Percentiles rank a stretch among this genome's conserved stretches.
These are phyloP conservation scores for Verticillium dahliae DNA, from an alignment of 2,329 filamentous ascomycete species.

Conservation along the genomic window DNA sequence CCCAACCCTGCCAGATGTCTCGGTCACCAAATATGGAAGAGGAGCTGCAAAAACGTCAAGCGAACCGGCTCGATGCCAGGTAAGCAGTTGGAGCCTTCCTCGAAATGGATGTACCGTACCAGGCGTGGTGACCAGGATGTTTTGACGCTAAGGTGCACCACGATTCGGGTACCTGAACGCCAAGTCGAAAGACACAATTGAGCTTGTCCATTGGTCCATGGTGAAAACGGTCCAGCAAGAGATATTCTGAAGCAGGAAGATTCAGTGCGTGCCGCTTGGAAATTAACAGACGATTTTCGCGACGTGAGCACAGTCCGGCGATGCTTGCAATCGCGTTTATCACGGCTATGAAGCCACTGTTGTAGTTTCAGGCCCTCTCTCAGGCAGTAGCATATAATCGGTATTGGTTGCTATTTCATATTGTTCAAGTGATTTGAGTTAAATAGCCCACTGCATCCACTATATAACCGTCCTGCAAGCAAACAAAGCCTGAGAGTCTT, in stretches of 20 bases:
- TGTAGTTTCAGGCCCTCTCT: too few species aligned
- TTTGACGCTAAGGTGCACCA: not conserved
- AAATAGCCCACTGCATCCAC: too few species aligned
- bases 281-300: not conserved
- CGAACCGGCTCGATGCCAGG: not conserved
- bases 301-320: not conserved
- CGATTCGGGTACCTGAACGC: not conserved
- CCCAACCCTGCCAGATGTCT: not conserved
- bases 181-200: not conserved
- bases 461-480: too few species aligned
- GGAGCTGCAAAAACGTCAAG: not conserved
- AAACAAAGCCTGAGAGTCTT: too few species aligned
- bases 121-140: not conserved
- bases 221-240: not conserved
- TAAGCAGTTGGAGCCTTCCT: not conserved
- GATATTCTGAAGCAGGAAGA: not conserved
- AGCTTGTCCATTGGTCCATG: not conserved
- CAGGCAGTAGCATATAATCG: too few species aligned
- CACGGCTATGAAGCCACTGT: too few species aligned
- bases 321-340: too few species aligned
- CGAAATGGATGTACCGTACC: too few species aligned
- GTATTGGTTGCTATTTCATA: too few species aligned
- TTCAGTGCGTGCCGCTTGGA: not conserved
- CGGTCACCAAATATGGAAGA: not conserved
- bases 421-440: too few species aligned